Conservation (phyloP, 495 filamentous ascomycete species). For the Bacidia gigantensis region DNA sequence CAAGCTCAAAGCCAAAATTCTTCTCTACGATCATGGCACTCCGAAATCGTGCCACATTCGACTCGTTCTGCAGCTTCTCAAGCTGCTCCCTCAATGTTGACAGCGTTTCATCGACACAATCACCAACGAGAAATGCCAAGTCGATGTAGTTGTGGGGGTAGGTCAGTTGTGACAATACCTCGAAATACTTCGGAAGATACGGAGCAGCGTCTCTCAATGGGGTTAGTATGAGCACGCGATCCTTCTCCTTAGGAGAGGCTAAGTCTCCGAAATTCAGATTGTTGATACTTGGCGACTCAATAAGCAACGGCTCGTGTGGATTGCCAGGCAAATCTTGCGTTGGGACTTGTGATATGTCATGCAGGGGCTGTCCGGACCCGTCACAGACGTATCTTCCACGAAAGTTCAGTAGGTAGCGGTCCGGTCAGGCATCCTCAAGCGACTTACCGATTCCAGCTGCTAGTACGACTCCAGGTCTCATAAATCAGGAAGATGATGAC, state of each 20-base stretch:
- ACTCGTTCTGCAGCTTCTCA: slow-evolving; percentile 52
- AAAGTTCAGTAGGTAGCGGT: background rate
- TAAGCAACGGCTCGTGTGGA: slow-evolving; percentile 11
- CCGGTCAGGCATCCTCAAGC: background rate
- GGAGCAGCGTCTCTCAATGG: slow-evolving; percentile 61
- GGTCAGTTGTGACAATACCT: slow-evolving; percentile 56
- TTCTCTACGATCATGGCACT: slow-evolving; percentile 59
- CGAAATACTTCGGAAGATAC: slow-evolving; percentile 59
- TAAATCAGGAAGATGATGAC: background rate
- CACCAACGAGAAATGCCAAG: slow-evolving; percentile 65
- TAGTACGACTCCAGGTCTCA: background rate
- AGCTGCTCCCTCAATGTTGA: slow-evolving; percentile 51
- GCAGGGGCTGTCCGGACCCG: too few relatives aligned
- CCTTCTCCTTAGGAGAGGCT: slow-evolving; percentile 1
- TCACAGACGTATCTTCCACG: background rate
- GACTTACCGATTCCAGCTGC: background rate
- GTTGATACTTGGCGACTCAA: slow-evolving; percentile 9
- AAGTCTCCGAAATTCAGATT: slow-evolving; percentile 8
- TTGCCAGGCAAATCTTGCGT: slow-evolving; percentile 3
- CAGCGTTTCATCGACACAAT: slow-evolving; percentile 61
- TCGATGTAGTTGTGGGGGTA: slow-evolving; percentile 75
- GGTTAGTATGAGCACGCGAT: slow-evolving; percentile 49
- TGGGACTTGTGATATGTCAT: background rate
- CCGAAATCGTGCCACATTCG: slow-evolving; percentile 47
- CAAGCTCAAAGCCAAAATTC: slow-evolving; percentile 50